Percentiles rank a stretch among this genome's conserved stretches.
These are phyloP conservation scores for Biscogniauxia marginata DNA, from an alignment of 2,329 filamentous ascomycete species.

Conservation along the genomic window DNA sequence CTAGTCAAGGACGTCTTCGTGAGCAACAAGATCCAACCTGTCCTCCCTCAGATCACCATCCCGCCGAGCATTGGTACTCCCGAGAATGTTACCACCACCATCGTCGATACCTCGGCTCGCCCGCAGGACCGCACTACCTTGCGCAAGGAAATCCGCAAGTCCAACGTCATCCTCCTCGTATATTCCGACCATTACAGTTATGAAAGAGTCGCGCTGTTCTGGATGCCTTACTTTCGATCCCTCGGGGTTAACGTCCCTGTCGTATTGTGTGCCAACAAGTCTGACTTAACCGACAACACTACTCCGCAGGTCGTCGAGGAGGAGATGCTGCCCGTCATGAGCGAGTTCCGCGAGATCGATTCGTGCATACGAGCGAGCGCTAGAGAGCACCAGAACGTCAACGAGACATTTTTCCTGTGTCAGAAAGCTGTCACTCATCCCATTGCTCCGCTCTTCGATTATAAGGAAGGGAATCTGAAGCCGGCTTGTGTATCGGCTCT, in stretches of 20 bases:
- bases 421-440: constrained; percentile 98
- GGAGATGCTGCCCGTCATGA: constrained; percentile 98
- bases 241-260: constrained; percentile 98
- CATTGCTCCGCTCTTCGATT: constrained; percentile 93
- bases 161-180: constrained; percentile 93
- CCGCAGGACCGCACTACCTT: constrained; percentile 89
- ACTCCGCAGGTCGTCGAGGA: constrained; percentile 88
- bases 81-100: constrained; percentile 94
- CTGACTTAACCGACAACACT: constrained; percentile 76
- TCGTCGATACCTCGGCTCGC: constrained; percentile 94
- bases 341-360: constrained; percentile 97
- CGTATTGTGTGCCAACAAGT: constrained; percentile 95
- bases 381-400: constrained; percentile 88
- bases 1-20: constrained; percentile 98
- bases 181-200: constrained; percentile 99
- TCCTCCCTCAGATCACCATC: constrained; percentile 92
- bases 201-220: constrained; percentile 93
- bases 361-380: constrained; percentile 95
- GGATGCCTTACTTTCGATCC: constrained; percentile 97
- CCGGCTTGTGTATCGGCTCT: constrained; percentile 84
- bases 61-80: constrained; percentile 90
- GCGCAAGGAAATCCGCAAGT: constrained; percentile 92
- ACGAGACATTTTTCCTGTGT: constrained; percentile 95
- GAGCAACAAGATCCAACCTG: constrained; percentile 89
- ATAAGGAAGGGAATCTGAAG: constrained; percentile 87